phyloP scores from a whole-genome alignment of 169 alveolate species.

The Perkinsus olseni region DNA sequence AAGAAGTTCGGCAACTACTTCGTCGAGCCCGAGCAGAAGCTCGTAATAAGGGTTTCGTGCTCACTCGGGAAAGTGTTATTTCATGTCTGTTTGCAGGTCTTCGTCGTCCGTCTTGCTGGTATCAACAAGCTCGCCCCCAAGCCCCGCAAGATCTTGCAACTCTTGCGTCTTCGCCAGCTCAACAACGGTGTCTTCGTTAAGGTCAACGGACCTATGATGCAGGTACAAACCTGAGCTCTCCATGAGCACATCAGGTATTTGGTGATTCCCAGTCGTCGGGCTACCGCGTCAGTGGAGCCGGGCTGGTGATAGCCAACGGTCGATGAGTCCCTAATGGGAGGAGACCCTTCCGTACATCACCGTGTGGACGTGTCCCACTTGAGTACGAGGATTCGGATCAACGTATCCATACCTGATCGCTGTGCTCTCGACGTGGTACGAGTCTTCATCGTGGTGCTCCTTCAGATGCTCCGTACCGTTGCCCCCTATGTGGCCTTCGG shows the following conservation, averaged over 20 bases:
- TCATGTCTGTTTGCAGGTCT: slow-evolving; percentile 46
- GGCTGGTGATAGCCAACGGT: not conserved
- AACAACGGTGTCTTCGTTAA: slow-evolving; percentile 96
- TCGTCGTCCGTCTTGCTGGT: slow-evolving; percentile 90
- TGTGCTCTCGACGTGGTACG: not conserved
- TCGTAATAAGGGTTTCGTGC: slow-evolving; percentile 12
- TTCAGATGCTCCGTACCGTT: slow-evolving; percentile 67
- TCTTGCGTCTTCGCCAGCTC: slow-evolving; percentile 93
- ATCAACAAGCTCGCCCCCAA: slow-evolving; percentile 95
- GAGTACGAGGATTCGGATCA: not conserved
- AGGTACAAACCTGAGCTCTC: slow-evolving; percentile 1
- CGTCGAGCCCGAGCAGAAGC: slow-evolving; percentile 82
- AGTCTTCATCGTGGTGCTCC: not conserved
- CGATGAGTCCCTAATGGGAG: not conserved
- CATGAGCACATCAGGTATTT: not conserved
- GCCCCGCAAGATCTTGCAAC: slow-evolving; percentile 84
- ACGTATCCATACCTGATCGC: not conserved
- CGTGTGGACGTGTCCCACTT: not conserved
- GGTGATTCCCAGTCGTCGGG: not conserved
- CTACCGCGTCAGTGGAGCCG: not conserved
- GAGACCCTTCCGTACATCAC: not conserved
- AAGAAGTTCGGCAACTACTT: slow-evolving; percentile 52
- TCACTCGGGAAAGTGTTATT: not conserved
- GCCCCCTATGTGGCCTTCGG: slow-evolving; percentile 97
- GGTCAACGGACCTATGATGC: slow-evolving; percentile 83